Evolutionary conservation across 2,329 filamentous ascomycete species (phyloP).

Genomic region (Venturia nashicola): DNA sequence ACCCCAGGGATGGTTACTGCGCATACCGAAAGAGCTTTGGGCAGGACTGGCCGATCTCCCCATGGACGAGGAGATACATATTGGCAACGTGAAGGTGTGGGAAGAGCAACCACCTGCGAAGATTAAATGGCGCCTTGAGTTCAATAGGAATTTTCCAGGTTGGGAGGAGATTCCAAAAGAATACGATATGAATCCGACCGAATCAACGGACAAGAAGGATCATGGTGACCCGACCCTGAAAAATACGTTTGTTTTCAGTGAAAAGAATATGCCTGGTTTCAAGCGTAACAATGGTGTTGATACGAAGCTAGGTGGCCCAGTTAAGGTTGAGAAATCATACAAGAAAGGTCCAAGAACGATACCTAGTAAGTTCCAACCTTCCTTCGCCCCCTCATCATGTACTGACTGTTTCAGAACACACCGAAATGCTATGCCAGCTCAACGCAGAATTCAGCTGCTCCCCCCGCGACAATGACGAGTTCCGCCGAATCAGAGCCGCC

Average conservation of each 20-base stretch:
- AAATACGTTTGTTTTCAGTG: slow-evolving; percentile 86
- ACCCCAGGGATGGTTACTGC: slow-evolving; percentile 23
- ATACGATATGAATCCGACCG: slow-evolving; percentile 49
- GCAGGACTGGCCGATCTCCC: slow-evolving; percentile 22
- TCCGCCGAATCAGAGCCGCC: slow-evolving; percentile 47
- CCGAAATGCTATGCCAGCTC: slow-evolving; percentile 59
- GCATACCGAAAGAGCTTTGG: slow-evolving; percentile 27
- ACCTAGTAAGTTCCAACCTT: background rate
- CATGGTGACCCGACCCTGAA: background rate
- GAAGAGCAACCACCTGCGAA: slow-evolving; percentile 11
- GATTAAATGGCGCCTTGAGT: slow-evolving; percentile 10
- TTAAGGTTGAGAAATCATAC: slow-evolving; percentile 4
- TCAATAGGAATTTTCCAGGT: slow-evolving; percentile 8
- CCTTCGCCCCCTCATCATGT: background rate
- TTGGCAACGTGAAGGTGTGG: slow-evolving; percentile 24
- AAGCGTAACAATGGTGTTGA: slow-evolving; percentile 21
- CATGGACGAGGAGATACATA: slow-evolving; percentile 25
- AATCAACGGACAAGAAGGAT: slow-evolving; percentile 38
- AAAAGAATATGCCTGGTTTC: slow-evolving; percentile 80
- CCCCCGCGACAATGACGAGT: slow-evolving; percentile 59
- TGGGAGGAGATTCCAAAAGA: slow-evolving; percentile 31
- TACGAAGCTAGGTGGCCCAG: slow-evolving; percentile 3
- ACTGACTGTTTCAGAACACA: slow-evolving; percentile 50
- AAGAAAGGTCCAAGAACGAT: slow-evolving; percentile 3
- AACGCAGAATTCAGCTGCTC: slow-evolving; percentile 65